Base-by-base conservation (phyloP, 2,329 filamentous ascomycete species). In the Alternaria burnsii region DNA sequence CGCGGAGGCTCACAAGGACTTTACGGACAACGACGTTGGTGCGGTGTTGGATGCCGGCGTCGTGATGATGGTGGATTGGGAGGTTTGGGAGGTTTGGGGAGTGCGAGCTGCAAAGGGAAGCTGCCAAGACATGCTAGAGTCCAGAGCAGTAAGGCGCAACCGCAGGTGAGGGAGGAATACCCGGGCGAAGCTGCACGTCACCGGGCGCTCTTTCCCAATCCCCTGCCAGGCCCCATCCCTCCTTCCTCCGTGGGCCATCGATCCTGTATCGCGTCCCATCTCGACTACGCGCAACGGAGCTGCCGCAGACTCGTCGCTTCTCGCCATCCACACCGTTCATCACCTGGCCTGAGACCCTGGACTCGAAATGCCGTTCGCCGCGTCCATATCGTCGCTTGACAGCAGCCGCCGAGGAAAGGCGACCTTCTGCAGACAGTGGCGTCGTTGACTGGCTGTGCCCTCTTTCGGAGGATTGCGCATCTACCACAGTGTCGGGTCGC, bases 391-490 rank as follows among this genome's bases (percentile, higher is more conserved):
- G 57, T 59, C 34, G 57, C 56, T 41, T 53, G 52, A 50, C 52
- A 50, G 43, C 43, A 53, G 57, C 57, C 54, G 54, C 61, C 57
- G 54, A 63, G 32, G 32, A 30, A 56, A 56, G 52, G 59, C 63
- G 62, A 68, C 62, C 40, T 59, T 59, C 61, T 62, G 66, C 66
- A 62, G 58, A 38, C 44, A 44, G 50, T 51, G 51, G 52, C 43
- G 56, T 41, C 41, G 20, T 58, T 58, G 59, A 68, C 62, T 68
- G 71, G 66, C 65, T 60, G 59, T 66, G 61, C 63, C 72, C 68
- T 55, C 71, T 75, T 77, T 77, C 69, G 74, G 75, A 73, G 69
- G 55, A 67, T 73, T 76, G 75, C 72, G 75, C 75, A 78, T 54
- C 58, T 50, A 58, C 74, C 76, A 66, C 43, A 20, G 67, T 67